Evolutionary conservation across 192 early-diverging fungal species (phyloP).

Genomic region (Oehlia diaphana): DNA sequence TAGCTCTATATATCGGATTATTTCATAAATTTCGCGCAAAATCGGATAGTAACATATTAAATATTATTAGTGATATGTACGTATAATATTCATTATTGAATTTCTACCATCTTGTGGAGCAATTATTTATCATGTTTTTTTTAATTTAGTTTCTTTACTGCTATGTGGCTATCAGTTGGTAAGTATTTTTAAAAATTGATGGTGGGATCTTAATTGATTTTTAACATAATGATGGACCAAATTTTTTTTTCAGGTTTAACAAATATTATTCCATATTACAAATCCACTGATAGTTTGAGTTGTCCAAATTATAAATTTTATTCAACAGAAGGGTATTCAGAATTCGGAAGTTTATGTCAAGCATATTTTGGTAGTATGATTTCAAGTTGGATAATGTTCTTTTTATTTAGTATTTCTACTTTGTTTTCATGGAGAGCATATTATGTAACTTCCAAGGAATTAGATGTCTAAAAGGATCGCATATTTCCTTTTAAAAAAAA

Average conservation of each 20-base stretch:
- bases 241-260: neutral
- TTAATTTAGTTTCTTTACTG: neutral
- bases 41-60: neutral
- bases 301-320: neutral
- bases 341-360: neutral
- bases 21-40: neutral
- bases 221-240: too few relatives aligned
- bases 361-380: neutral
- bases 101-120: neutral
- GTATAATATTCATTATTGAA: neutral
- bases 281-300: neutral
- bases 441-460: too few relatives aligned
- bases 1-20: neutral
- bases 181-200: neutral
- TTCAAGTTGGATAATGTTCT: neutral
- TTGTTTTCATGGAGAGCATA: neutral
- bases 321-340: neutral
- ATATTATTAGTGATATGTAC: neutral
- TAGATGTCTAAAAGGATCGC: too few relatives aligned
- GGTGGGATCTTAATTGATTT: too few relatives aligned
- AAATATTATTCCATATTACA: neutral
- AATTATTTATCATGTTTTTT: neutral
- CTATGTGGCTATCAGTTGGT: neutral
- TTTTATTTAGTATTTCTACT: neutral
- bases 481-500: too few relatives aligned